Evolutionary conservation across 129 eudicot species (phyloP).

Genomic region (Pittosporum tobira): DNA sequence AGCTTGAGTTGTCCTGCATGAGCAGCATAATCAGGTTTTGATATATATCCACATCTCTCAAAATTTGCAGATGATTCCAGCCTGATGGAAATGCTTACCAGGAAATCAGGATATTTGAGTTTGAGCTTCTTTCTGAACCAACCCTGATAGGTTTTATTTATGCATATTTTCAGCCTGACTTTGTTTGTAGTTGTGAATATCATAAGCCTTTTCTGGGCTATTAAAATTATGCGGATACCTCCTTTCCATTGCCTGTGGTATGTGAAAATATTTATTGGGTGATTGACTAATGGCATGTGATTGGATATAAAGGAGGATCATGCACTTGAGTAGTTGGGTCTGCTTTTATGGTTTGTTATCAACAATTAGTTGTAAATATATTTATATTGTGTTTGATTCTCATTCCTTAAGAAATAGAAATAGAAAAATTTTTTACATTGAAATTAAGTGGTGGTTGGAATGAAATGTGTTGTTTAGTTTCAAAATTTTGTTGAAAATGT

Average conservation of each 20-base stretch:
- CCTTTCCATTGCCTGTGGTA: not conserved
- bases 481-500: too few species aligned
- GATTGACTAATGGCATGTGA: too few species aligned
- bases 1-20: not conserved
- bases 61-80: slow-evolving; percentile 60
- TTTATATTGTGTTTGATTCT: too few species aligned
- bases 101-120: not conserved
- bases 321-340: too few species aligned
- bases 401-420: too few species aligned
- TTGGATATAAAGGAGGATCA: too few species aligned
- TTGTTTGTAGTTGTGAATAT: slow-evolving; percentile 18
- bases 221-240: not conserved
- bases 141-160: not conserved
- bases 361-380: too few species aligned
- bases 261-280: too few species aligned
- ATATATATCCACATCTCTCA: not conserved
- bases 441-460: too few species aligned
- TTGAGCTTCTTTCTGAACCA: not conserved
- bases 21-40: not conserved
- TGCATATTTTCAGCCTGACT: not conserved
- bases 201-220: not conserved
- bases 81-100: slow-evolving; percentile 23
- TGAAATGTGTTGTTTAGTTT: too few species aligned
- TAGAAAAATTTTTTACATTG: too few species aligned
- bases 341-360: too few species aligned